Conservation (phyloP, 306 rosid genomes). For the Herpetospermum pedunculosum region DNA sequence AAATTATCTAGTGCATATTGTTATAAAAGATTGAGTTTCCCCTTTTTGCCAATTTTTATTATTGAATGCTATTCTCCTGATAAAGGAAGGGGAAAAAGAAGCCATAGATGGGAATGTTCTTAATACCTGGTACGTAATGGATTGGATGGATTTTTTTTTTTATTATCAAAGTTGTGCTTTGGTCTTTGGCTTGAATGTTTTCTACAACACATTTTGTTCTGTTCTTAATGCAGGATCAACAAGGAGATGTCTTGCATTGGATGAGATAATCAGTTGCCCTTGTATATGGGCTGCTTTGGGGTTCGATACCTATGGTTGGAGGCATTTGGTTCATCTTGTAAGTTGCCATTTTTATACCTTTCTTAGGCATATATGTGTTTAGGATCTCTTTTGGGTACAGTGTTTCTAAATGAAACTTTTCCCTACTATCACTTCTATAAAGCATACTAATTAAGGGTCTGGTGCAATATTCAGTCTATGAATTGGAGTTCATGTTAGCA, state of each 20-base stretch:
- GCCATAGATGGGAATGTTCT: neutral
- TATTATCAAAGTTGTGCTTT: neutral
- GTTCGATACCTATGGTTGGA: slow-evolving; percentile 75
- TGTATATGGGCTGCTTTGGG: slow-evolving; percentile 67
- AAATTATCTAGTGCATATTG: neutral
- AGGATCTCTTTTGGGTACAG: no score
- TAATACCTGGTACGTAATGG: neutral
- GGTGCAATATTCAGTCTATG: no score
- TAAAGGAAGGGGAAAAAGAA: no score
- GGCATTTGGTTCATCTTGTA: no score
- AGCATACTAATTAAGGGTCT: no score
- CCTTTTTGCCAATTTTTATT: no score
- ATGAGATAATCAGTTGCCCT: slow-evolving; percentile 71
- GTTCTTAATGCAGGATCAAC: slow-evolving; percentile 33
- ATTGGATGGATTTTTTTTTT: neutral
- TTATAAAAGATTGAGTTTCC: no score
- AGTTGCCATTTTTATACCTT: neutral
- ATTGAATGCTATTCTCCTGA: neutral
- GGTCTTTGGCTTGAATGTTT: no score
- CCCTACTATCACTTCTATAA: no score
- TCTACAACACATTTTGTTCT: neutral
- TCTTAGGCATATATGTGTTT: no score
- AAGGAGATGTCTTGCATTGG: slow-evolving; percentile 96
- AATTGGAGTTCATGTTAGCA: no score
- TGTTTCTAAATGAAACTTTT: no score